phyloP scores from a whole-genome alignment of 495 filamentous ascomycete species.

The Podospora anserina region DNA sequence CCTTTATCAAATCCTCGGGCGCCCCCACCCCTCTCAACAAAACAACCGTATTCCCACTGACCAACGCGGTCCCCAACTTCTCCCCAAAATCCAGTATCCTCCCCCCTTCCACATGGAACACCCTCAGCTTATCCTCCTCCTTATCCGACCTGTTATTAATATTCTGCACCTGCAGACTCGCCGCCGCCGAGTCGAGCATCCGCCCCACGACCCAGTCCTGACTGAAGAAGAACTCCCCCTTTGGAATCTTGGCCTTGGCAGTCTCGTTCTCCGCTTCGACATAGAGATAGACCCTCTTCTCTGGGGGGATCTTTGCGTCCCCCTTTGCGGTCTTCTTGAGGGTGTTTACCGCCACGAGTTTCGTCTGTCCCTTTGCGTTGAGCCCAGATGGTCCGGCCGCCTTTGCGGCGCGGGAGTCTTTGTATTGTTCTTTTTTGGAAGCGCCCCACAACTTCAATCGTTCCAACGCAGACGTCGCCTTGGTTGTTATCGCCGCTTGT shows the following conservation, averaged over 20 bases:
- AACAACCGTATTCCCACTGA: slow-evolving; percentile 83
- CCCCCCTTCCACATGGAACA: slow-evolving; percentile 92
- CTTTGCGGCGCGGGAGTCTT: slow-evolving; percentile 19
- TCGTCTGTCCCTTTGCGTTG: slow-evolving; percentile 60
- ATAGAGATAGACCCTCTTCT: slow-evolving; percentile 80
- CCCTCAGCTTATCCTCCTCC: slow-evolving; percentile 72
- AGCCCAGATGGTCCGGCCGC: slow-evolving; percentile 27
- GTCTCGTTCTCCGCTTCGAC: slow-evolving; percentile 82
- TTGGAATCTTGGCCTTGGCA: slow-evolving; percentile 68
- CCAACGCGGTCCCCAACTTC: slow-evolving; percentile 66
- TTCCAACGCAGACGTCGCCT: slow-evolving; percentile 53
- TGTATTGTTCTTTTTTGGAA: slow-evolving; percentile 45
- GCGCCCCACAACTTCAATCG: slow-evolving; percentile 57
- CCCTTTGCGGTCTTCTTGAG: slow-evolving; percentile 88
- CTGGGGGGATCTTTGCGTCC: slow-evolving; percentile 69
- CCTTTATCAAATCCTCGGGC: slow-evolving; percentile 45
- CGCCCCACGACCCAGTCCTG: slow-evolving; percentile 84
- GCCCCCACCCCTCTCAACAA: slow-evolving; percentile 77
- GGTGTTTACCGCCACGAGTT: slow-evolving; percentile 61
- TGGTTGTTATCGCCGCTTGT: slow-evolving; percentile 55
- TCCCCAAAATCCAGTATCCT: slow-evolving; percentile 81
- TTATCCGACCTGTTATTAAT: slow-evolving; percentile 77
- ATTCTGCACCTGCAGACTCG: slow-evolving; percentile 76
- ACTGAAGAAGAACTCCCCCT: slow-evolving; percentile 79
- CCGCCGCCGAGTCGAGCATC: slow-evolving; percentile 83